Percentiles rank a stretch among this genome's conserved stretches.
Conservation (phyloP, 208 protist genomes). For the Tritrichomonas musculus region DNA sequence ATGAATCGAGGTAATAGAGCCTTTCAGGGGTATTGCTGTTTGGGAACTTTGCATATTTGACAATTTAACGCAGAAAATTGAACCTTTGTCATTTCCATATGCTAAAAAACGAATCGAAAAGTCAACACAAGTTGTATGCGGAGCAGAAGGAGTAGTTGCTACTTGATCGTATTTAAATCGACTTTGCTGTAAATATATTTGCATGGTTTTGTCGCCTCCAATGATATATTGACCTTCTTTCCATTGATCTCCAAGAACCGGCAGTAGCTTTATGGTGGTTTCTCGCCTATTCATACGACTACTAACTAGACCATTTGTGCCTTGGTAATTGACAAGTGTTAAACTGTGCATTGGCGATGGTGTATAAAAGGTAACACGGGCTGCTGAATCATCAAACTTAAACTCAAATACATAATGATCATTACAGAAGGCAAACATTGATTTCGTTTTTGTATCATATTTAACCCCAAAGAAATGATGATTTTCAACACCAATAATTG, state of each 20-base stretch:
- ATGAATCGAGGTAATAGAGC: background rate
- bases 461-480: background rate
- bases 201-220: background rate
- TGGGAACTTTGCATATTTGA: background rate
- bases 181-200: background rate
- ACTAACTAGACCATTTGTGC: background rate
- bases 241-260: background rate
- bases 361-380: background rate
- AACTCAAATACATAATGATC: conserved; percentile 29
- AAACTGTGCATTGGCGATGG: background rate
- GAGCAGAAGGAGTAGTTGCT: background rate
- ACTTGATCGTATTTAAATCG: background rate
- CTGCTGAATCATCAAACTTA: background rate
- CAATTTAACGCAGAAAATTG: background rate
- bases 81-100: background rate
- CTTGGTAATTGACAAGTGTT: background rate
- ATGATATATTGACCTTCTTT: conserved; percentile 13
- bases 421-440: background rate
- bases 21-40: background rate
- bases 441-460: background rate
- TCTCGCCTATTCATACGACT: no score
- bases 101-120: background rate
- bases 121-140: background rate
- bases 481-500: background rate
- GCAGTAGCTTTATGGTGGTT: no score